A percentile compares a stretch with the other conserved stretches of the same genome.
Evolutionary conservation across 495 filamentous ascomycete species (phyloP).

Genomic region (Penicillium subrubescens): DNA sequence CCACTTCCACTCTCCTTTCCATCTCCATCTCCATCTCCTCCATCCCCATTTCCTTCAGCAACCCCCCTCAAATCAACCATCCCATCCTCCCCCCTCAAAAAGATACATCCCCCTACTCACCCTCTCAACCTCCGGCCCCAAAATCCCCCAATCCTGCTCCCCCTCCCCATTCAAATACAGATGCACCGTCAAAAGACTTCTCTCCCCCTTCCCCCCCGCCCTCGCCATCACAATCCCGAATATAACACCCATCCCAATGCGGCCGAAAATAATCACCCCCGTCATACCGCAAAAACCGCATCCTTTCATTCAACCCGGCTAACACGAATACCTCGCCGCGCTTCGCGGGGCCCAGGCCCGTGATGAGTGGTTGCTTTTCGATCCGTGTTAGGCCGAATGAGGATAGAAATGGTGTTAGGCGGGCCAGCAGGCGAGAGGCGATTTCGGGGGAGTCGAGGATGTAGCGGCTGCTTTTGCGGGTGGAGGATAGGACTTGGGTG

Average conservation of each 20-base stretch:
- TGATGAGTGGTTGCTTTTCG: slow-evolving; percentile 43
- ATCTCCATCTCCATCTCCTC: not conserved
- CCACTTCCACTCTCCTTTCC: not conserved
- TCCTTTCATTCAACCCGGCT: slow-evolving; percentile 69
- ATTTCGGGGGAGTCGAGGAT: slow-evolving; percentile 69
- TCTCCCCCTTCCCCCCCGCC: slow-evolving; percentile 36
- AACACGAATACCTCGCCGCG: slow-evolving; percentile 56
- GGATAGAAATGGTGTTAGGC: slow-evolving; percentile 54
- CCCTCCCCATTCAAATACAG: slow-evolving; percentile 74
- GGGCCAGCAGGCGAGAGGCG: slow-evolving; percentile 60
- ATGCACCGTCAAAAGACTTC: slow-evolving; percentile 76
- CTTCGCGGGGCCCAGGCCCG: slow-evolving; percentile 47
- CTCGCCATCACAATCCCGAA: slow-evolving; percentile 12
- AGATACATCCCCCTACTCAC: slow-evolving; percentile 17
- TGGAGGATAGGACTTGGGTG: slow-evolving; percentile 55
- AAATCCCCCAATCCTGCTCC: slow-evolving; percentile 43
- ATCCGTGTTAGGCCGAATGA: slow-evolving; percentile 39
- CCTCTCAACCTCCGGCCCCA: slow-evolving; percentile 27
- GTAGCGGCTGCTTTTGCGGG: slow-evolving; percentile 72
- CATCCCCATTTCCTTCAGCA: not conserved
- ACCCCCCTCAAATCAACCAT: slow-evolving; percentile 16
- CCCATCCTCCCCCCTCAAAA: slow-evolving; percentile 11
- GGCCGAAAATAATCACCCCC: slow-evolving; percentile 76
- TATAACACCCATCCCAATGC: slow-evolving; percentile 74
- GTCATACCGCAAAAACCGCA: slow-evolving; percentile 79